Evolutionary conservation across 2,329 filamentous ascomycete species (phyloP).

Genomic region (Trichoderma sp.): DNA sequence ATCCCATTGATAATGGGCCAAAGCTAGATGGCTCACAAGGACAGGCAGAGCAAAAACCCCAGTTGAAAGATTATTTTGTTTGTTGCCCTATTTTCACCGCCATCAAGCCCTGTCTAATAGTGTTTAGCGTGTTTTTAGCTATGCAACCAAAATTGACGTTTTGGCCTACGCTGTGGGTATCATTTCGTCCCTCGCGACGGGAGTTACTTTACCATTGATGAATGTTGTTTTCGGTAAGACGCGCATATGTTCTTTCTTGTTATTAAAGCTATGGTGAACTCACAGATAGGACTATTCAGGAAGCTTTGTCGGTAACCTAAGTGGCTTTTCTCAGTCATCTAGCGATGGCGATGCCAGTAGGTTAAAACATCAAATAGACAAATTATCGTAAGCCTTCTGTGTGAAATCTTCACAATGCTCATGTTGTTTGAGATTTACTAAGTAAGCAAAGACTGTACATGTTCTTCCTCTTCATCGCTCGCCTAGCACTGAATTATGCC

Average conservation of each 20-base stretch:
- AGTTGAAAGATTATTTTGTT: background rate
- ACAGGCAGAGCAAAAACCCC: background rate
- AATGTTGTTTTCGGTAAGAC: conserved; percentile 59
- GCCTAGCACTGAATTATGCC: background rate
- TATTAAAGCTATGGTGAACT: background rate
- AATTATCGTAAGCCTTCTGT: background rate
- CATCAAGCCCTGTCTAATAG: background rate
- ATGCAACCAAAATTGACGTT: conserved; percentile 56
- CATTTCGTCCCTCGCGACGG: conserved; percentile 55
- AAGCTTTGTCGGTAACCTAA: background rate
- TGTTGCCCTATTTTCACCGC: background rate
- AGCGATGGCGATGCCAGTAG: background rate
- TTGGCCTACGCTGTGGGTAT: conserved; percentile 51
- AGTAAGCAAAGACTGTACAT: background rate
- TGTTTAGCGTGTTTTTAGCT: conserved; percentile 54
- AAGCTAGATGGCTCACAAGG: background rate
- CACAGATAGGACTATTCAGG: background rate
- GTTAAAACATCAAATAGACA: background rate
- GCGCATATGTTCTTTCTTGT: background rate
- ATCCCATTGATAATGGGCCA: background rate
- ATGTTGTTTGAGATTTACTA: background rate
- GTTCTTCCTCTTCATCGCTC: background rate
- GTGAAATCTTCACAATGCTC: background rate
- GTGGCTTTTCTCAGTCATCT: background rate
- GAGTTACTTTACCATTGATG: conserved; percentile 61